Evolutionary conservation across 1,284 basidiomycete genomes (phyloP).

Genomic region (Ganoderma multipileum): DNA sequence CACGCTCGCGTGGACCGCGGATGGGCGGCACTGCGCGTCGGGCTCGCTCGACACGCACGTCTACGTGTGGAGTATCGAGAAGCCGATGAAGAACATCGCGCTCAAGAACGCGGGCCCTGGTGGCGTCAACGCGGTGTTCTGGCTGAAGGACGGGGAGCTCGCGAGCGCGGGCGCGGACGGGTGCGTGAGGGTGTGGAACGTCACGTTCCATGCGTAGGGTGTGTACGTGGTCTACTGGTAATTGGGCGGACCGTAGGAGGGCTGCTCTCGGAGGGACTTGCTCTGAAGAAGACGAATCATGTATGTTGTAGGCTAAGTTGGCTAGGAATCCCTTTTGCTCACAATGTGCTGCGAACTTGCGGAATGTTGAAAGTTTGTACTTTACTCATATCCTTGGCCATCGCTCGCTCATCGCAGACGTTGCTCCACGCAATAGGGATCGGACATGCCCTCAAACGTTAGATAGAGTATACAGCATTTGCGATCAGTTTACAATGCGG

Average conservation of each 20-base stretch:
- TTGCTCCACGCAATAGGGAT: background rate
- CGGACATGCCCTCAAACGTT: constrained; percentile 11
- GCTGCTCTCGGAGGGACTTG: background rate
- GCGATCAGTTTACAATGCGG: constrained; percentile 37
- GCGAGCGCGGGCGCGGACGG: constrained; percentile 87
- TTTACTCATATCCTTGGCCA: background rate
- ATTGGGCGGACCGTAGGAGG: too few relatives aligned
- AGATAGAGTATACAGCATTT: constrained; percentile 29
- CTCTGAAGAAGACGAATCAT: background rate
- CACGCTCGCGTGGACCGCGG: constrained; percentile 80
- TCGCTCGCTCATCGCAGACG: background rate
- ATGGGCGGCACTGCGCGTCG: constrained; percentile 81
- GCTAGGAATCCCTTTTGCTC: background rate
- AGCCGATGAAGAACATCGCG: constrained; percentile 80
- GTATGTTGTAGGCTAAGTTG: background rate
- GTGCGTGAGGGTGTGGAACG: constrained; percentile 79
- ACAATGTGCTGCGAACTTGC: background rate
- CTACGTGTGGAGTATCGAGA: constrained; percentile 87
- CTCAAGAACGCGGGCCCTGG: constrained; percentile 88
- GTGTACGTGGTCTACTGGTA: too few relatives aligned
- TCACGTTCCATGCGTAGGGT: constrained; percentile 55
- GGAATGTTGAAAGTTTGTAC: background rate
- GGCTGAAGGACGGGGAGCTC: constrained; percentile 69
- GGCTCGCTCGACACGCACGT: constrained; percentile 93
- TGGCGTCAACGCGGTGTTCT: constrained; percentile 83